Base-by-base conservation (phyloP, 345 rosid genomes). In the Cardiospermum halicacabum region DNA sequence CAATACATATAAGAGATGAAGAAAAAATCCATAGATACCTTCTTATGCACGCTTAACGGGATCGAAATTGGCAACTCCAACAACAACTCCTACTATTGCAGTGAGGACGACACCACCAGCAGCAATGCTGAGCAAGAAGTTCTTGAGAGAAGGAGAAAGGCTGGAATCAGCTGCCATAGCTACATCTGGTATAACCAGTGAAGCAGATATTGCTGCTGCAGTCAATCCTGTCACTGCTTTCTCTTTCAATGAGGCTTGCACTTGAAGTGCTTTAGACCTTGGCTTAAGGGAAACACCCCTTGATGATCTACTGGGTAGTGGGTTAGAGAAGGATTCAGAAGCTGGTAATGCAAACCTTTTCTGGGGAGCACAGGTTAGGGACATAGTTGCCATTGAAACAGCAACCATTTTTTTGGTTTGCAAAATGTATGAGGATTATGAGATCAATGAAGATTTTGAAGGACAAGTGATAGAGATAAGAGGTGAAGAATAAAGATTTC, bases 111-210 rank as follows among this genome's bases (percentile, higher is more conserved):
- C 75, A 4, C 95, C 95, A 40, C 96, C 96, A 1, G 96, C 89
- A 7, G 49, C 82, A 65, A 89, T 85, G 76, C 98, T 92, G 60
- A 87, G 89, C 91, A 92, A 80, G 85, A 89, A 92, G 82, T 89
- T 92, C 77, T 89, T 85, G 73, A 89, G 96, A 21, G 98, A 92
- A 26, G 96, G 96, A 53, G 91, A 74, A 62, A 85, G 5, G 4
- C 80, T 87, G 11, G 83, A 0, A n/a, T 70, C 92, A 1, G 95
- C 95, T 1, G 96, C 96, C 70, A 84, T 88, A 13, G 96, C 98
- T 7, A 84, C 82, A 43, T 87, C 84, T 0, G 95, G 95, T 61
- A 89, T 71, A 53, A 87, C 71, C 95, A 89, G 89, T 1, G 96
- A 82, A 63, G 89, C 85, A 21, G 91, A 80, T 58, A 89, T 73